Base-by-base conservation (phyloP, 148 eudicot species). In the Rhododendron vialii region DNA sequence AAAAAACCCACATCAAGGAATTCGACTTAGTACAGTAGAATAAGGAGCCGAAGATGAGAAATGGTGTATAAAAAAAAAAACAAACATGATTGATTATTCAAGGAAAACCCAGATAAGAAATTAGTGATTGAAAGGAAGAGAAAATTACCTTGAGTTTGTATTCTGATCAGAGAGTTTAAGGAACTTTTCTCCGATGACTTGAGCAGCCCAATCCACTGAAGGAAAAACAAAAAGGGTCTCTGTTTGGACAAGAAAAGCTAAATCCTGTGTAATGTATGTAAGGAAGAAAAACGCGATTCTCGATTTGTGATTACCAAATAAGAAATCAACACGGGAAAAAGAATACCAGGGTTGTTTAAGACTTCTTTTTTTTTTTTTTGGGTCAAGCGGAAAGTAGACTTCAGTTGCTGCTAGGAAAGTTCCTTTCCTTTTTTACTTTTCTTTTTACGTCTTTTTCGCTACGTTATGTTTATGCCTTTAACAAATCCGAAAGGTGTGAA, bases 91-190 rank as follows among this genome's bases (percentile, higher is more conserved):
- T 69, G 35, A 26, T 65, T 67, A 61, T 59, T 82, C 36, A 38
- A 63, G 43, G 15, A 48, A 43, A 85, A 85, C 81, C 83, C 85
- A 78, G 85, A 83, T 85, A 73, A 67, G 69, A 67, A 43, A 45
- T 20, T 24, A 85, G 33, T 51, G 15, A 84, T 20, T 48, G 28
- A 83, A 48, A 80, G 61, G 50, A 22, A 33, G 63, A 71, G 28
- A 48, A 24, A 83, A 45, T 45, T 65, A 28, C 55, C 38, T 26
- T 12, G 1, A 83, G 28, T 24, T 41, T 41, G 7, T 22, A 63
- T 15, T 38, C 75, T 24, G 53, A 41, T 5, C 50, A 57, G 30
- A 33, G 36, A 57, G 18, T 22, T 82, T 30, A 45, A 15, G 38
- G 48, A 57, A 30, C 83, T 51, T 51, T 26, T 48, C 53, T 80